phyloP scores from a whole-genome alignment of 116 monocot genomes.

The Trichopus zeylanicus region DNA sequence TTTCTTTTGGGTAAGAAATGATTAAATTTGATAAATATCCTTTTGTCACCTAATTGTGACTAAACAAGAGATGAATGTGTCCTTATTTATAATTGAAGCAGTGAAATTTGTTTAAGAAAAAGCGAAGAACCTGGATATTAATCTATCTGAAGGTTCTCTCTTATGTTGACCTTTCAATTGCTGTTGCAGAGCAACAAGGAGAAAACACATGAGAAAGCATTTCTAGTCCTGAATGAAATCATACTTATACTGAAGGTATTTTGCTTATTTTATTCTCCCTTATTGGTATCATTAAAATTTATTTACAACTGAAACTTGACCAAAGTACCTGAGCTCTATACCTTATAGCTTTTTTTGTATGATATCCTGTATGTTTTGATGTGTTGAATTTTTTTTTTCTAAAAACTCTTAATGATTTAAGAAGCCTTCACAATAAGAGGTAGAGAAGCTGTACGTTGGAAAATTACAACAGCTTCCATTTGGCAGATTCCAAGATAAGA shows the following conservation, averaged over 20 bases:
- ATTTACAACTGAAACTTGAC: neutral
- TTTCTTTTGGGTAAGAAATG: too few species aligned
- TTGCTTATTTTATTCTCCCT: neutral
- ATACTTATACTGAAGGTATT: conserved; percentile 74
- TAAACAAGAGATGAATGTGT: too few species aligned
- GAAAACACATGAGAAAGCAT: conserved; percentile 37
- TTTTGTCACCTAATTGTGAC: too few species aligned
- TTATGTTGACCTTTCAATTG: neutral
- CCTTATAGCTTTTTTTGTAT: neutral
- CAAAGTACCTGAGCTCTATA: neutral
- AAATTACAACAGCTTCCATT: too few species aligned
- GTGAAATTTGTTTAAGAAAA: too few species aligned
- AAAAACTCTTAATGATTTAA: too few species aligned
- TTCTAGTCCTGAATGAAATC: conserved; percentile 84
- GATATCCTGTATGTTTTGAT: neutral
- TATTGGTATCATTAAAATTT: neutral
- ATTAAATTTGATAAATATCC: too few species aligned
- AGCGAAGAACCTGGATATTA: neutral
- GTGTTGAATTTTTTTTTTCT: too few species aligned
- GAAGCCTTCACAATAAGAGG: too few species aligned
- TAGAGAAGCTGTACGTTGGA: too few species aligned
- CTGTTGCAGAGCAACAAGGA: conserved; percentile 51
- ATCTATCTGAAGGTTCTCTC: neutral
- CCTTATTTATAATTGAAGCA: too few species aligned
- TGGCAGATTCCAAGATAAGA: too few species aligned